Evolutionary conservation across 1,284 basidiomycete species (phyloP).

Genomic region (Papiliotrema fonsecae): DNA sequence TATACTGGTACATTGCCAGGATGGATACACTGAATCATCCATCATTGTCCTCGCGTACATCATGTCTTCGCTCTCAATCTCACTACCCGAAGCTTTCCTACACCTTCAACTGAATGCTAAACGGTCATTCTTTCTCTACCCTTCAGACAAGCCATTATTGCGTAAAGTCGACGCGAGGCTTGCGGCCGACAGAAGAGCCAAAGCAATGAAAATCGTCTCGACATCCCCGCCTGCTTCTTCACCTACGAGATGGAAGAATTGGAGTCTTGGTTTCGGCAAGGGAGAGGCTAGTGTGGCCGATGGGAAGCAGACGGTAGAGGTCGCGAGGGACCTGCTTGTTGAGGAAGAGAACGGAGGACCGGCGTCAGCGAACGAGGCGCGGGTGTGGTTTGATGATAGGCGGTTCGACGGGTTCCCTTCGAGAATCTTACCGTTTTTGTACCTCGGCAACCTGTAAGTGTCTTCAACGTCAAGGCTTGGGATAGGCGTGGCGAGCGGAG

Average conservation of each 20-base stretch:
- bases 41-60: constrained; percentile 80
- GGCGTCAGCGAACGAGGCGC: constrained; percentile 35
- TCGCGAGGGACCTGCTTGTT: constrained; percentile 21
- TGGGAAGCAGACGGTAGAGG: constrained; percentile 19
- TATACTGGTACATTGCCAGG: constrained; percentile 49
- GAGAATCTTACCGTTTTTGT: constrained; percentile 87
- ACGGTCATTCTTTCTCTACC: constrained; percentile 85
- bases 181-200: constrained; percentile 31
- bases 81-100: constrained; percentile 78
- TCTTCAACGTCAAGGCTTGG: too few relatives aligned
- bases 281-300: not conserved
- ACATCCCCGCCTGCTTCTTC: constrained; percentile 6
- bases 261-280: constrained; percentile 4
- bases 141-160: constrained; percentile 71
- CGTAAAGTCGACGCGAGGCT: constrained; percentile 65
- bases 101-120: constrained; percentile 59
- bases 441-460: constrained; percentile 84
- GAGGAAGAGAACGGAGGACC: constrained; percentile 29
- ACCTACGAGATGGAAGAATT: constrained; percentile 6
- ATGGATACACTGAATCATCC: constrained; percentile 72
- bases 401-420: constrained; percentile 95
- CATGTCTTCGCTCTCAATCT: constrained; percentile 68
- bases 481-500: too few relatives aligned
- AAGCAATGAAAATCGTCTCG: constrained; percentile 28
- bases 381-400: constrained; percentile 86